phyloP scores from a whole-genome alignment of 805 yeast species.

The Yarrowia sp. region DNA sequence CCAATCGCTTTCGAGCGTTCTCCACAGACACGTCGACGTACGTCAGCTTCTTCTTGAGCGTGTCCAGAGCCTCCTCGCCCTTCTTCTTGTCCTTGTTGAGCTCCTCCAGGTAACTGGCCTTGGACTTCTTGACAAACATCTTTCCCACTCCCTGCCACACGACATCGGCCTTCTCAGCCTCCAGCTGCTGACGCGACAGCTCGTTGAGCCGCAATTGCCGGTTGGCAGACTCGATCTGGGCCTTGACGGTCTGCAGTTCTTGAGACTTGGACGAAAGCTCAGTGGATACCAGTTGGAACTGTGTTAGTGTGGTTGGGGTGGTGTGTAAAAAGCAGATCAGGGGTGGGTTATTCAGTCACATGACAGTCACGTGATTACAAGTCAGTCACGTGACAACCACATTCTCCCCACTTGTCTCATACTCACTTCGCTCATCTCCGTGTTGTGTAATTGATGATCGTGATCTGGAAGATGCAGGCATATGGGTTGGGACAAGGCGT shows the following conservation, averaged over 20 bases:
- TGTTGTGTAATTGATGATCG: neutral
- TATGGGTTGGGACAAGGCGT: slow-evolving; percentile 6
- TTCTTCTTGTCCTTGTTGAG: slow-evolving; percentile 61
- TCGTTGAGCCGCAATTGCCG: slow-evolving; percentile 62
- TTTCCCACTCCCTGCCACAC: slow-evolving; percentile 91
- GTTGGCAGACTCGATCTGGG: slow-evolving; percentile 58
- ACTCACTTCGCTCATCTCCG: slow-evolving; percentile 32
- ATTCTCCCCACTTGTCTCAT: neutral
- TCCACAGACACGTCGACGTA: slow-evolving; percentile 80
- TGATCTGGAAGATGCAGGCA: slow-evolving; percentile 17
- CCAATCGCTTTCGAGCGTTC: slow-evolving; percentile 71
- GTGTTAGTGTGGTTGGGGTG: slow-evolving; percentile 4
- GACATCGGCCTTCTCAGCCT: slow-evolving; percentile 50
- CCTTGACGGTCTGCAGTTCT: slow-evolving; percentile 62
- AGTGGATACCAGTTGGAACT: slow-evolving; percentile 30
- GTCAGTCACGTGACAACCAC: neutral
- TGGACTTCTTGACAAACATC: slow-evolving; percentile 57
- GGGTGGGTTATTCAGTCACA: no score
- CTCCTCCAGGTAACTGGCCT: slow-evolving; percentile 56
- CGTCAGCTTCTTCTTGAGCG: slow-evolving; percentile 69
- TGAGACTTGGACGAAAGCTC: slow-evolving; percentile 29
- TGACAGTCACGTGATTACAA: neutral
- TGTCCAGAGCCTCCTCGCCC: slow-evolving; percentile 64
- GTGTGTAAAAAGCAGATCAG: no score
- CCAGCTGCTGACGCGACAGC: slow-evolving; percentile 64